Base-by-base conservation (phyloP, 768 basidiomycete genomes). In the Melanogaster broomeanus region DNA sequence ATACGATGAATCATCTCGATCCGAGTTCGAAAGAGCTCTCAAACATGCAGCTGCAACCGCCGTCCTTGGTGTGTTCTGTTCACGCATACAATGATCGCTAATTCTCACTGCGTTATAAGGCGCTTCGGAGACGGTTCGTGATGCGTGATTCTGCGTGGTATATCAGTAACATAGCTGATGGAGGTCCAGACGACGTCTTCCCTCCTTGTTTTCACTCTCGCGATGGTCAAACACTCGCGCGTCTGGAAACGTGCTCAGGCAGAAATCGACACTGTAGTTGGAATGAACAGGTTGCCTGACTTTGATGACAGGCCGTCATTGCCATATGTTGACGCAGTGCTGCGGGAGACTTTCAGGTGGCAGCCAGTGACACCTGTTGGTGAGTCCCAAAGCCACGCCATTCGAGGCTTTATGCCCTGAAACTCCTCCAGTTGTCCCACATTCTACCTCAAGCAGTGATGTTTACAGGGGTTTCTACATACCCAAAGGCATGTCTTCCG, bases 381-480 rank as follows among this genome's bases (percentile, higher is more conserved):
- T 34, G 18, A 12, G 15, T 5, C 15, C 13, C 5, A 11, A 13
- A 31, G 31, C 11, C 15, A 31, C 31, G 15, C 10, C 31, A 13
- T 31, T 13, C 31, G 10, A 15, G 12, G 12, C 15, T 31, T 31
- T 13, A 15, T 31, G 12, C 31, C 31, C 31, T 31, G 11, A 31
- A 6, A 31, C 12, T 12, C 31, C 6, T 13, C 31, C 31, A 31
- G 25, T 11, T 10, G 12, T 51, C 31, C 52, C 58, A 2, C 58
- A 58, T 43, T 48, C 56, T 15, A 39, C 52, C 18, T 42, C 39
- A 12, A 39, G 18, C 30, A 51, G 40, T 10, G 58, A 60, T 33
- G n/a, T 49, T 16, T 60, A 58, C 41, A 45, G 49, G 18, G 56
- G 52, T 25, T 55, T 44, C 25, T 63, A 51, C 42, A 60, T 63